These are phyloP conservation scores for Dicorynia guianensis DNA, from an alignment of 306 rosid species.

Conservation along the genomic window DNA sequence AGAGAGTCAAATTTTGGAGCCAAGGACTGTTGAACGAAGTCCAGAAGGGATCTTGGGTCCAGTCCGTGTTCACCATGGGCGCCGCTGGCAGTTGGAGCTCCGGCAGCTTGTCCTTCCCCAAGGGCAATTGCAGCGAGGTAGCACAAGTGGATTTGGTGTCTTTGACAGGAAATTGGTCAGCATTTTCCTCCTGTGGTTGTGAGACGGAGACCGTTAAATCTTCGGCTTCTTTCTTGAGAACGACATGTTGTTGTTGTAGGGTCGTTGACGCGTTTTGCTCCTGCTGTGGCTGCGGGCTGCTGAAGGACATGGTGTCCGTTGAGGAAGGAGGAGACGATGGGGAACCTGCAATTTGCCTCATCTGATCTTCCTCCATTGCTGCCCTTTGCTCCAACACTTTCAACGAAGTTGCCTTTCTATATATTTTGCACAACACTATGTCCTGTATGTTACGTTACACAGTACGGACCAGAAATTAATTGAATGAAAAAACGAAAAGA, in stretches of 20 bases:
- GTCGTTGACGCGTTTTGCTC: conserved; percentile 37
- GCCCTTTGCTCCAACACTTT: conserved; percentile 93
- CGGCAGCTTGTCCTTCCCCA: conserved; percentile 52
- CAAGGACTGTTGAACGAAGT: conserved; percentile 81
- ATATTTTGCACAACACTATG: conserved; percentile 88
- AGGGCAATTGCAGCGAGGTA: conserved; percentile 51
- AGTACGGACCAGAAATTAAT: neutral
- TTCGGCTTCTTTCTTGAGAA: conserved; percentile 54
- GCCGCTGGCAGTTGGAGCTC: conserved; percentile 70
- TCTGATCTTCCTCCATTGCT: conserved; percentile 69
- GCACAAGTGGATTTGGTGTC: conserved; percentile 42
- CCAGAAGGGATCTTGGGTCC: conserved; percentile 84
- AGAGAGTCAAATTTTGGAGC: conserved; percentile 72
- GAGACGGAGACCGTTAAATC: neutral
- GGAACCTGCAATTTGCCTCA: conserved; percentile 54
- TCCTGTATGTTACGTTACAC: conserved; percentile 53
- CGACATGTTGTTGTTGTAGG: conserved; percentile 36
- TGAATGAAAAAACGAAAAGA: too few relatives aligned
- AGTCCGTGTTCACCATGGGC: conserved; percentile 63
- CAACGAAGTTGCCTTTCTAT: conserved; percentile 94
- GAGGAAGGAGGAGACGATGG: conserved; percentile 68
- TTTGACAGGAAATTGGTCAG: neutral
- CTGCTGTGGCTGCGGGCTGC: conserved; percentile 46
- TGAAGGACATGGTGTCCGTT: conserved; percentile 58
- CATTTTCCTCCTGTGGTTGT: conserved; percentile 28